A percentile compares a stretch with the other conserved stretches of the same genome.
Conservation (phyloP, 106 monocot species). For the Phalaenopsis aphrodite region DNA sequence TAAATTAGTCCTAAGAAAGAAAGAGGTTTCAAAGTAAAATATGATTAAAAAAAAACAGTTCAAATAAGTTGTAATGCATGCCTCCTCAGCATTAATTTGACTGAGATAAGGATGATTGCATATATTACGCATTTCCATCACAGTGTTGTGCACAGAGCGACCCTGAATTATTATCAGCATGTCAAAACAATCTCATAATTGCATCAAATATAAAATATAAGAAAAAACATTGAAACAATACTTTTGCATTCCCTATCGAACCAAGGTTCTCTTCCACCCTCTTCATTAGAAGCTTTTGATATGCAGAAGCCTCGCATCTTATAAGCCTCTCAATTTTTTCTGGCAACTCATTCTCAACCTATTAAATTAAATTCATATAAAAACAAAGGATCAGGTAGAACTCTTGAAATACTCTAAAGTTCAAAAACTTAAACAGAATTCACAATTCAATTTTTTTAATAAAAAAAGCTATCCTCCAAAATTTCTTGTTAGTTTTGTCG, state of each 20-base stretch:
- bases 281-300: constrained; percentile 97
- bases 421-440: neutral
- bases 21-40: neutral
- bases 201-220: neutral
- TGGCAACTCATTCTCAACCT: constrained; percentile 97
- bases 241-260: constrained; percentile 75
- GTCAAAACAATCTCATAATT: neutral
- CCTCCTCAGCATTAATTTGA: constrained; percentile 93
- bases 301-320: constrained; percentile 96
- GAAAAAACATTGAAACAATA: constrained; percentile 16
- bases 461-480: neutral
- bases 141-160: constrained; percentile 91
- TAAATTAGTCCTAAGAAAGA: constrained; percentile 10
- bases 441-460: neutral
- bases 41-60: neutral
- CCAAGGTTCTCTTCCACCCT: constrained; percentile 98
- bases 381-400: constrained; percentile 4
- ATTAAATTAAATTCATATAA: constrained; percentile 4
- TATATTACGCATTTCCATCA: constrained; percentile 98
- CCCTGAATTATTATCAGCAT: constrained; percentile 33
- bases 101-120: constrained; percentile 99
- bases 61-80: constrained; percentile 2
- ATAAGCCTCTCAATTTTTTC: constrained; percentile 99
- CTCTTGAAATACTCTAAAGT: neutral
- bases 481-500: neutral